phyloP scores from a whole-genome alignment of 192 early-diverging fungal species.

The Kappamyces sp. region DNA sequence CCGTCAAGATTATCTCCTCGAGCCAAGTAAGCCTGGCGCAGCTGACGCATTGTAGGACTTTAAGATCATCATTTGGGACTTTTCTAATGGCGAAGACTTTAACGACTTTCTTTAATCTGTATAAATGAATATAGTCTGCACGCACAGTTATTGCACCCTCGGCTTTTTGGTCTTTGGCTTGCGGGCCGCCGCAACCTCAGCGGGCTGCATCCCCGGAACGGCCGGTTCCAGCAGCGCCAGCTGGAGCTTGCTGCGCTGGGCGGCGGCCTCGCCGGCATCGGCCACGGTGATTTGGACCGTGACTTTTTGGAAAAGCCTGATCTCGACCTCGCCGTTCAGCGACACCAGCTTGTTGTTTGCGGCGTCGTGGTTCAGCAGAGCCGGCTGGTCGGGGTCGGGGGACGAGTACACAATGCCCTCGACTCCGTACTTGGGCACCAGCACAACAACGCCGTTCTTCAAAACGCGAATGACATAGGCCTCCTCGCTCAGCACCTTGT shows the following conservation, averaged over 20 bases:
- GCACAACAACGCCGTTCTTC: conserved; percentile 90
- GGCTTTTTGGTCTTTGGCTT: conserved; percentile 15
- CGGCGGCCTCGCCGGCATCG: conserved; percentile 41
- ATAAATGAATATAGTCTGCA: too few relatives aligned
- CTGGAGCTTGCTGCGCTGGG: conserved; percentile 36
- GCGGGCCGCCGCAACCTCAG: background rate
- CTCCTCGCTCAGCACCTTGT: conserved; percentile 77
- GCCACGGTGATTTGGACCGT: conserved; percentile 63
- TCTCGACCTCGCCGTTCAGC: conserved; percentile 26
- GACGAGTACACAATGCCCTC: conserved; percentile 32
- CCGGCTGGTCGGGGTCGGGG: conserved; percentile 11
- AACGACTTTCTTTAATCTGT: too few relatives aligned
- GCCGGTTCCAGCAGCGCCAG: conserved; percentile 43
- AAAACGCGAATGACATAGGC: conserved; percentile 87
- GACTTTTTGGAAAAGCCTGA: conserved; percentile 78
- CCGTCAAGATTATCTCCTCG: conserved; percentile 70
- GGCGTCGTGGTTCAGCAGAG: conserved; percentile 28
- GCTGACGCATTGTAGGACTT: conserved; percentile 30
- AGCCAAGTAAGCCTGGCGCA: conserved; percentile 48
- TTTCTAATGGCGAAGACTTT: conserved; percentile 19
- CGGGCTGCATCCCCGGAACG: conserved; percentile 29
- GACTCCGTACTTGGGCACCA: conserved; percentile 67
- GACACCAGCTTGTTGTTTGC: conserved; percentile 34
- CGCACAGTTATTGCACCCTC: background rate
- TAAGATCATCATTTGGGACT: conserved; percentile 52